Base-by-base conservation (phyloP, 257 asterid genomes). In the Solanum lycopersicoides region DNA sequence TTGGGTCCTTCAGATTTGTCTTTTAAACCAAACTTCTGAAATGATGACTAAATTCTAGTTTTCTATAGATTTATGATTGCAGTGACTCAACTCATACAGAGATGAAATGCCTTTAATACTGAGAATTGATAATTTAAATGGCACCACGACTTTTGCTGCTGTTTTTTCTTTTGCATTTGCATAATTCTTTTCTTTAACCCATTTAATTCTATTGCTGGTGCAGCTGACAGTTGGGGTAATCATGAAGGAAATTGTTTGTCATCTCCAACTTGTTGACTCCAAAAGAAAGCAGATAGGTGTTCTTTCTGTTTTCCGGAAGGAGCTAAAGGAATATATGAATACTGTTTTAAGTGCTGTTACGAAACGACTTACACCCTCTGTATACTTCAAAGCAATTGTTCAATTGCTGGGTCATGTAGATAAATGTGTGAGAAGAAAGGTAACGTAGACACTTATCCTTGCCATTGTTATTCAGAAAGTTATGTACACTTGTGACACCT, bases 141-240 rank as follows among this genome's bases (percentile, higher is more conserved):
- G 30, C 32, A 50, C 32, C 45, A 20, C 32, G 7, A 60, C 42
- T 50, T 30, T 50, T 28, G 44, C 85, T 80, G 12, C 14, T 80
- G 44, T 82, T 47, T 50, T 47, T 82, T 82, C 12, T 83, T 76
- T 35, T 80, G 83, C 45, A 44, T 65, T 87, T 14, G 66, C 47
- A 39, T 45, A 59, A 13, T 39, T 37, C n/a, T 89, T 86, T 82
- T 80, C 75, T 89, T 35, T 30, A 42, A 53, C 87, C 86, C 75
- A 84, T 82, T 50, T 85, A 50, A 30, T 50, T 45, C 32, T 82
- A 11, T 87, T 84, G 87, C 82, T 68, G 91, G 66, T 92, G 93
- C 96, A 97, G 99, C 72, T 76, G 77, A 89, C 94, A 89, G 87
- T 91, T 90, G 98, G 99, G 50, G 93, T 90, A 39, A 94, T 97